A percentile compares a stretch with the other conserved stretches of the same genome.
Conservation (phyloP, 2,329 filamentous ascomycete species). For the Neofusicoccum laricinum region DNA sequence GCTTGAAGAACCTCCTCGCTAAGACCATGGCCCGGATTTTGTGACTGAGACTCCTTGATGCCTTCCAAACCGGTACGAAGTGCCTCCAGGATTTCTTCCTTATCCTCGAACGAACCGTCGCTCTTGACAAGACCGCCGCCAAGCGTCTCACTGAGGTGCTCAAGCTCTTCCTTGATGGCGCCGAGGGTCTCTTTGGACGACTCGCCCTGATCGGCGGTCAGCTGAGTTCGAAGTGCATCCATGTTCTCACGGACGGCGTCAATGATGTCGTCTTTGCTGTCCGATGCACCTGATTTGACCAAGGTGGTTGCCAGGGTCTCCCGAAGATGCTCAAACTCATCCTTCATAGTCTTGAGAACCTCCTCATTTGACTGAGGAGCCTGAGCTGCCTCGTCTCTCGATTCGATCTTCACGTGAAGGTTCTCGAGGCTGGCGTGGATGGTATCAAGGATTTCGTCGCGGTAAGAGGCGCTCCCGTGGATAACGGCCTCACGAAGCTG, state of each 20-base stretch:
- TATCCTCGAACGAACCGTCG: conserved; percentile 28
- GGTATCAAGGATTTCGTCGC: conserved; percentile 61
- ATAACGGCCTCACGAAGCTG: conserved; percentile 76
- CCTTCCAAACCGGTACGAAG: conserved; percentile 38
- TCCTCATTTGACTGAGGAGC: conserved; percentile 40
- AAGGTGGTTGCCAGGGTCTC: conserved; percentile 55
- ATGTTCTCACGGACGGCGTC: conserved; percentile 57
- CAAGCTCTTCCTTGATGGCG: conserved; percentile 43
- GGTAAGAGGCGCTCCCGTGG: conserved; percentile 53
- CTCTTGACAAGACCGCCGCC: conserved; percentile 41
- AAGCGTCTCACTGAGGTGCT: conserved; percentile 42
- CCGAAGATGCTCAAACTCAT: conserved; percentile 61
- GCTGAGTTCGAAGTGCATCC: conserved; percentile 41
- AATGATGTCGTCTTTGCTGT: conserved; percentile 66
- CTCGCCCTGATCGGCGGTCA: conserved; percentile 38
- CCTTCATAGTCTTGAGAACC: conserved; percentile 50
- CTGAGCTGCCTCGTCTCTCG: conserved; percentile 21
- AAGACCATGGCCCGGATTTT: conserved; percentile 25
- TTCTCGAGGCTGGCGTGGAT: conserved; percentile 53
- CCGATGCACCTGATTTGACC: conserved; percentile 43
- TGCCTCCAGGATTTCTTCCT: conserved; percentile 42
- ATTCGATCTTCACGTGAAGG: conserved; percentile 44
- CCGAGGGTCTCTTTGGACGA: conserved; percentile 41
- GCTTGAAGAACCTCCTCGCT: conserved; percentile 53
- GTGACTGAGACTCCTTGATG: conserved; percentile 22